Conservation (phyloP, 495 filamentous ascomycete genomes). For the Entonaema liquescens region DNA sequence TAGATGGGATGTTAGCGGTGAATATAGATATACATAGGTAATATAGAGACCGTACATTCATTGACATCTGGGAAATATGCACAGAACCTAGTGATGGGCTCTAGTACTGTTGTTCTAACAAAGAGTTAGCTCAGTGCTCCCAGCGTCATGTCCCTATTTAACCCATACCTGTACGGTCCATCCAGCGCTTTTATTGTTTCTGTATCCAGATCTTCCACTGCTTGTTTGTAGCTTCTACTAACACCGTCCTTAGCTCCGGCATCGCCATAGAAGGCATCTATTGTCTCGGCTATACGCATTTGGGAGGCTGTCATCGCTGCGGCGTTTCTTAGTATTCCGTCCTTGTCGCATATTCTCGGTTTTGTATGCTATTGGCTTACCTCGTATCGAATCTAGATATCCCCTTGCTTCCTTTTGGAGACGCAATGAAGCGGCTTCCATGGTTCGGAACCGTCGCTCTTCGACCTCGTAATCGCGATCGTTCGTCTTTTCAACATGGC, state of each 20-base stretch:
- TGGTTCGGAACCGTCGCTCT: conserved; percentile 92
- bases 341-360: not conserved
- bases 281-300: conserved; percentile 99
- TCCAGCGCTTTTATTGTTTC: conserved; percentile 98
- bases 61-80: conserved; percentile 99
- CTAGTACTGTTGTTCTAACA: conserved; percentile 84
- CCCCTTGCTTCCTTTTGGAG: conserved; percentile 98
- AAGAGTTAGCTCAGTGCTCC: conserved; percentile 5
- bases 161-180: conserved; percentile 84
- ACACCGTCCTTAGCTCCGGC: conserved; percentile 94
- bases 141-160: not conserved
- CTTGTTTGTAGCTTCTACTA: conserved; percentile 95
- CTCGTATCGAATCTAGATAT: conserved; percentile 93
- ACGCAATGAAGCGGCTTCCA: conserved; percentile 90
- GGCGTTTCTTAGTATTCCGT: conserved; percentile 10
- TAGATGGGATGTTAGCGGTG: conserved; percentile 43
- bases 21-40: not conserved
- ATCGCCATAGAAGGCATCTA: conserved; percentile 98
- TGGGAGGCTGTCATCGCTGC: conserved; percentile 98
- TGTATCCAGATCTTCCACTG: conserved; percentile 94
- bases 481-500: conserved; percentile 97
- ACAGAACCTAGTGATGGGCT: conserved; percentile 94
- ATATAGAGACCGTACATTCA: conserved; percentile 71
- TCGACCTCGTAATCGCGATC: conserved; percentile 99
- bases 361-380: conserved; percentile 52